Evolutionary conservation across 805 yeast genomes (phyloP).

Genomic region (Metschnikowia orientalis): DNA sequence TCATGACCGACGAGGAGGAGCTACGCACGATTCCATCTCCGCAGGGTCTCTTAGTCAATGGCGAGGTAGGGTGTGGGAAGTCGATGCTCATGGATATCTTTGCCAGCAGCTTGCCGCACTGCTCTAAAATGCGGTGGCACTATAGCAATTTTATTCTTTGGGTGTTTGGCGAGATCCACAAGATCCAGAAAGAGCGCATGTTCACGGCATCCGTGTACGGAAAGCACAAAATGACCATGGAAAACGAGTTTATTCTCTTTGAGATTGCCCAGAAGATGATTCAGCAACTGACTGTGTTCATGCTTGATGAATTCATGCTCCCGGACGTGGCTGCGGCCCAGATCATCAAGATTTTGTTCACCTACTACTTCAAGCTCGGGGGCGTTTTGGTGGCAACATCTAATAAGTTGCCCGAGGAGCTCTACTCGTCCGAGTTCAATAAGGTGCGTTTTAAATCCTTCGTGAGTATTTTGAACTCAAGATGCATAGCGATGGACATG

Average conservation of each 20-base stretch:
- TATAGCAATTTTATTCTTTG: slow-evolving; percentile 65
- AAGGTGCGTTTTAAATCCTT: slow-evolving; percentile 55
- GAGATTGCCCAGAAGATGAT: slow-evolving; percentile 67
- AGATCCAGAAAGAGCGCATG: slow-evolving; percentile 43
- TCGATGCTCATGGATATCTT: slow-evolving; percentile 71
- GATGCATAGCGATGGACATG: slow-evolving; percentile 65
- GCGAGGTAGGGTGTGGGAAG: slow-evolving; percentile 73
- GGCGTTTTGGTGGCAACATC: slow-evolving; percentile 75
- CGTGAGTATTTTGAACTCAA: slow-evolving; percentile 49
- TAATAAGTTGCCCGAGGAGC: slow-evolving; percentile 66
- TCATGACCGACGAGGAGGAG: slow-evolving; percentile 59
- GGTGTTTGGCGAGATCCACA: slow-evolving; percentile 61
- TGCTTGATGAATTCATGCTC: slow-evolving; percentile 71
- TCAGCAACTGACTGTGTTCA: slow-evolving; percentile 49
- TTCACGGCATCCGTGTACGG: slow-evolving; percentile 26
- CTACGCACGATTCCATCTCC: slow-evolving; percentile 52
- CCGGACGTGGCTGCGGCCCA: slow-evolving; percentile 76
- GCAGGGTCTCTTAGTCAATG: slow-evolving; percentile 58
- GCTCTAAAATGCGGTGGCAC: slow-evolving; percentile 65
- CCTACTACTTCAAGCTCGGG: slow-evolving; percentile 66
- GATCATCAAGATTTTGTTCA: slow-evolving; percentile 58
- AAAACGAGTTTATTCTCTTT: slow-evolving; percentile 59
- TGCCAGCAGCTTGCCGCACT: slow-evolving; percentile 59
- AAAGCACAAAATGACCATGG: slow-evolving; percentile 27
- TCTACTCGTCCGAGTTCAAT: slow-evolving; percentile 62